Evolutionary conservation across 352 stramenopile genomes (phyloP), one percentile per base, ranked within the genome.

Genomic region (Sclerospora graminicola): DNA sequence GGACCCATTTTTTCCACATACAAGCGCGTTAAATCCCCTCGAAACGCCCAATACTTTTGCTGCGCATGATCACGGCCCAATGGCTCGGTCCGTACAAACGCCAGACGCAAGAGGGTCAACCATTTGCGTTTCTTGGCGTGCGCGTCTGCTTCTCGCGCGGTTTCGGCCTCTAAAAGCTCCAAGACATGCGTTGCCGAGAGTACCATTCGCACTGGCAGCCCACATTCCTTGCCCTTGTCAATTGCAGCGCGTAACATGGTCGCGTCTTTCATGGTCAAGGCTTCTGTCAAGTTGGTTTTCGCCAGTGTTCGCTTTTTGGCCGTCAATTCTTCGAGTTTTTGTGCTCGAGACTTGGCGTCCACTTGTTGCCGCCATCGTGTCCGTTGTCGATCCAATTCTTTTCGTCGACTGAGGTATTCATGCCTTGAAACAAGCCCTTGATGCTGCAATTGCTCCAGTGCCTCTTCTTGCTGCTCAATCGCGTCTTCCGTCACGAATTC

Each of bases 401-500:
- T 89, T 52, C 79, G 82, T 10, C 77, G 66, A 1, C 73, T 60
- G 2, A 93, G 43, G 41, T 93, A 93, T 31, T 89, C 78, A 41
- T 93, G 81, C 0, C 81, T 73, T 0, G 78, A 89, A 29, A 93
- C 83, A 9, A 67, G 68, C 4, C 73, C 68, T 26, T 88, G 57
- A 5, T 51, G 23, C 46, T 84, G 66, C 4, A 89, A 50, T 7
- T 53, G 67, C 40, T 90, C 80, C 0, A 93, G 48, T 15, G 87
- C 75, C 28, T 89, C 73, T 50, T 89, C 81, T 38, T 84, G 78
- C 46, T 82, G 75, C 8, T 51, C 48, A 11, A 87, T 37, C 9
- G 63, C 69, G 19, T 89, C 73, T 38, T 89, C 78, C 14, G 48
- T 76, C 20, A 72, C 48, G 2, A 59, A 57, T 11, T 85, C 32